Evolutionary conservation across 495 filamentous ascomycete species (phyloP), one percentile per base, ranked within the genome.

Genomic region (Penicillium longicatenatum): DNA sequence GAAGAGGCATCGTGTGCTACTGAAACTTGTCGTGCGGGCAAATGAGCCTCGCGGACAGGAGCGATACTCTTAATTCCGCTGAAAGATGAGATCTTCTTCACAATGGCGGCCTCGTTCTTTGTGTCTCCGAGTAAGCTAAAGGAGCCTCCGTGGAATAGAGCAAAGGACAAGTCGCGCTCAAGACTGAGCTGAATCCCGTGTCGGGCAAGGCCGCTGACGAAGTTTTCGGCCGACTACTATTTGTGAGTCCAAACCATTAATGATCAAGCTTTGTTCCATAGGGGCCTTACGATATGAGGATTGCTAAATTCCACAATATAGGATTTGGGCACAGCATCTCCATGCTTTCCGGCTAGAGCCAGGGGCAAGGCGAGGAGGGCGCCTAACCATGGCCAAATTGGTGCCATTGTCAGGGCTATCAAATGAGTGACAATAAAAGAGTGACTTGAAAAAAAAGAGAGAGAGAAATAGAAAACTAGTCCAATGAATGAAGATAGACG

Each of bases 241-340:
- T 55, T 53, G 54, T 30, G 45, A 14, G 16, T 8, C 21, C 44
- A 30, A 19, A 16, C 24, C 24, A 17, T 3, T 54, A 16, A 41
- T n/a, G 20, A 29, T 33, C 17, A 37, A 8, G 35, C 20, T 30
- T 12, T 31, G 17, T n/a, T 22, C 16, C 6, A n/a, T 14, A 2
- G 4, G 10, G 22, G 24, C 46, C 62, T 26, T 22, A 65, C 62
- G 35, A 17, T 47, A 9, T 55, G 30, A 8, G 49, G 21, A 49
- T 64, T 52, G 26, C 20, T 26, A 43, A 64, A 67, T n/a, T 67
- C 64, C 17, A 67, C 61, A 24, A 67, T 60, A 42, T 67, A 67
- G 48, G 42, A 54, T 29, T 58, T 35, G 4, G 55, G 26, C 30
- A 63, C 49, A 9, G 59, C 42, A 45, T 62, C 59, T 29, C 59